These are phyloP conservation scores for Phtheirospermum japonicum DNA, from an alignment of 257 asterid genomes.

Conservation along the genomic window DNA sequence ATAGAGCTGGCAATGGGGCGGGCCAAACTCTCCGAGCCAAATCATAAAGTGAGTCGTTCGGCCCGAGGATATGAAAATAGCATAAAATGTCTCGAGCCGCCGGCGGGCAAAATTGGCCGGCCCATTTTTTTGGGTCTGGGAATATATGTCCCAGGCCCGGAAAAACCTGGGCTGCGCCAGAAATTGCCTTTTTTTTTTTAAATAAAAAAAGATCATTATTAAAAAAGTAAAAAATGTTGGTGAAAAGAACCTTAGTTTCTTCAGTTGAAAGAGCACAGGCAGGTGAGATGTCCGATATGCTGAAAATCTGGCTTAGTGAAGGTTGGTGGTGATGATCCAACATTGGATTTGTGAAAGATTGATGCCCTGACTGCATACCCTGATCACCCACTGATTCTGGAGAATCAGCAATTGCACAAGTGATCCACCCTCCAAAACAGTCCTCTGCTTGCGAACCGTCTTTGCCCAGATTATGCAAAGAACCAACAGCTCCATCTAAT, in stretches of 20 bases:
- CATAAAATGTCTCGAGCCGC: background rate
- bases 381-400: conserved; percentile 50
- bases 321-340: conserved; percentile 35
- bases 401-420: conserved; percentile 50
- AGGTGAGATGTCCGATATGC: conserved; percentile 76
- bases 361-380: conserved; percentile 40
- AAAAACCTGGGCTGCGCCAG: too few relatives aligned
- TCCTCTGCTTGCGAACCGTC: conserved; percentile 60
- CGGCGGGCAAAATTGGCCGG: background rate
- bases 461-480: conserved; percentile 33
- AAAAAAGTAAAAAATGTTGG: background rate
- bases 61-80: too few relatives aligned
- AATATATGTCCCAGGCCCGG: background rate
- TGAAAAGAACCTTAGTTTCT: conserved; percentile 75
- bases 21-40: too few relatives aligned
- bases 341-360: conserved; percentile 39
- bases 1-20: too few relatives aligned
- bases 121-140: background rate
- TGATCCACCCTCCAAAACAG: conserved; percentile 69
- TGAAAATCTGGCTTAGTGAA: conserved; percentile 47
- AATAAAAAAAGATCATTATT: too few relatives aligned
- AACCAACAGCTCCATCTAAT: conserved; percentile 35
- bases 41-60: too few relatives aligned
- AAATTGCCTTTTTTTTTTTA: too few relatives aligned
- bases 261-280: conserved; percentile 73